Evolutionary conservation across 169 alveolate species (phyloP).

Genomic region (Cryptosporidium parvum): DNA sequence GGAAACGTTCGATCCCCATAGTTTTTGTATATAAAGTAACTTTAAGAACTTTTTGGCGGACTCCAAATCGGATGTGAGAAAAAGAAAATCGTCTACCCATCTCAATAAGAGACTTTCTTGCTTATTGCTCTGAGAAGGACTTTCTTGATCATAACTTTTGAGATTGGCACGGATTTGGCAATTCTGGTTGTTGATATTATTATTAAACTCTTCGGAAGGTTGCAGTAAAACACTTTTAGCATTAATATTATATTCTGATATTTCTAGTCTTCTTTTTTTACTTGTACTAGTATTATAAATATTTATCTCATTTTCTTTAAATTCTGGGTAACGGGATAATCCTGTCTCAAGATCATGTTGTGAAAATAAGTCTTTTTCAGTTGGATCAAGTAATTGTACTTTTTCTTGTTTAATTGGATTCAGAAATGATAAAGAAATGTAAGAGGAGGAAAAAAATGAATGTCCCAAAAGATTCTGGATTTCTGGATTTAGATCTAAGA

Average conservation of each 20-base stretch:
- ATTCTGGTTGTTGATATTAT: not conserved
- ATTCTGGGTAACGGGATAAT: not conserved
- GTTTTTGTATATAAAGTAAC: slow-evolving; percentile 14
- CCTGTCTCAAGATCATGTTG: not conserved
- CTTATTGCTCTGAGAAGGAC: not conserved
- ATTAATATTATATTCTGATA: not conserved
- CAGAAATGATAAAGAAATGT: too few relatives aligned
- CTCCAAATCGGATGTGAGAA: slow-evolving; percentile 21
- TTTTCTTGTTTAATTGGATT: not conserved
- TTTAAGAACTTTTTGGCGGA: slow-evolving; percentile 39
- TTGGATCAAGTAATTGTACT: not conserved
- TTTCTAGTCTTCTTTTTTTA: not conserved
- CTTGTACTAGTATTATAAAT: not conserved
- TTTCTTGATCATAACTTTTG: not conserved
- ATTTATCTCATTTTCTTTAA: not conserved
- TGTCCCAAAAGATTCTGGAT: not conserved
- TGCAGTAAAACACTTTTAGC: not conserved
- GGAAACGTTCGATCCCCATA: slow-evolving; percentile 63
- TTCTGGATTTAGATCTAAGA: slow-evolving; percentile 19
- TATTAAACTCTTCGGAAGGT: not conserved
- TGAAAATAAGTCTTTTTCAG: too few relatives aligned
- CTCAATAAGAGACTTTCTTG: slow-evolving; percentile 20
- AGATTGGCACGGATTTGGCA: not conserved
- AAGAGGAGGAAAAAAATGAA: not conserved
- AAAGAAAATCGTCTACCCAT: slow-evolving; percentile 75